Evolutionary conservation across 1,284 basidiomycete genomes (phyloP).

Genomic region (Cryptococcus maquisensis): DNA sequence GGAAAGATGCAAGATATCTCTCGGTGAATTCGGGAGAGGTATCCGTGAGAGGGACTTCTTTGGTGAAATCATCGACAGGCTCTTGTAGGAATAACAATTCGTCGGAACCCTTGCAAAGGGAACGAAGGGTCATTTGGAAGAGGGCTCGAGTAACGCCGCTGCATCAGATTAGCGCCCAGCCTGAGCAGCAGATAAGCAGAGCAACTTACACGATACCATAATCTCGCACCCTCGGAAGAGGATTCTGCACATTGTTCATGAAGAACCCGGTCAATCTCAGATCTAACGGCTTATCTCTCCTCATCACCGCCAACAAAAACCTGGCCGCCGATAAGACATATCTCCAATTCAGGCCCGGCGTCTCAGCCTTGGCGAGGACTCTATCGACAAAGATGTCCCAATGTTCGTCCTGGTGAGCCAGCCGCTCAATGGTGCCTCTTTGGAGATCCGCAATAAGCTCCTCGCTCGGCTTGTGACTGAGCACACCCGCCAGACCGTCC

Average conservation of each 20-base stretch:
- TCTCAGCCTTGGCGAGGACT: conserved; percentile 64
- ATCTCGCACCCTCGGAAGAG: conserved; percentile 73
- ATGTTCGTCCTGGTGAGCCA: conserved; percentile 44
- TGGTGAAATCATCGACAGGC: conserved; percentile 69
- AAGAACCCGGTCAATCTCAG: conserved; percentile 66
- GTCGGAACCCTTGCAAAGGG: conserved; percentile 63
- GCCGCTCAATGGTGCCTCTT: conserved; percentile 31
- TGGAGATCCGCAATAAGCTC: conserved; percentile 39
- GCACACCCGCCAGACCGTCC: conserved; percentile 23
- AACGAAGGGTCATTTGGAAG: conserved; percentile 77
- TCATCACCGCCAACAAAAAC: conserved; percentile 67
- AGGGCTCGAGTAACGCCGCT: conserved; percentile 72
- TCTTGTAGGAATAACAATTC: conserved; percentile 69
- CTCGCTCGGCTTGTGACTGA: conserved; percentile 22
- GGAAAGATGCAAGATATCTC: conserved; percentile 54
- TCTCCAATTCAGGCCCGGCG: conserved; percentile 66
- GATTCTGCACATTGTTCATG: conserved; percentile 64
- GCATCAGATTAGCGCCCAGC: not conserved
- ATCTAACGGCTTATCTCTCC: conserved; percentile 68
- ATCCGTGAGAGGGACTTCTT: conserved; percentile 54
- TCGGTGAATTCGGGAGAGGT: conserved; percentile 54
- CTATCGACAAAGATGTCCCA: conserved; percentile 51
- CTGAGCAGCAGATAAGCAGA: not conserved
- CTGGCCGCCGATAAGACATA: conserved; percentile 75
- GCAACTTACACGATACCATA: conserved; percentile 63